Base-by-base conservation (phyloP, 441 rosid genomes). In the Jatropha podagrica region DNA sequence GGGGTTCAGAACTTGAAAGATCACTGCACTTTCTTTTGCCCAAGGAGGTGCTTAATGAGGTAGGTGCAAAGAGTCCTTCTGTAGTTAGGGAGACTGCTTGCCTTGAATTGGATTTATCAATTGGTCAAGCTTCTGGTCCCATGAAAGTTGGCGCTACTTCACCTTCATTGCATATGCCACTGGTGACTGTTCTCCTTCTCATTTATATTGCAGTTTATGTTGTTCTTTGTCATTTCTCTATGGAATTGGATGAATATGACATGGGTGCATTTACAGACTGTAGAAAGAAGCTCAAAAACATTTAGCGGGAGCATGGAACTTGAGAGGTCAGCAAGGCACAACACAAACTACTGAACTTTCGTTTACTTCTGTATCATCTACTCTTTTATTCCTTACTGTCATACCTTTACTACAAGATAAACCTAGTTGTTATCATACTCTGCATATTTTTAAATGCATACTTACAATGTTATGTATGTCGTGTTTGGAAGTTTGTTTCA, bases 1-100 rank as follows among this genome's bases (percentile, higher is more conserved):
- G 37, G 58, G 56, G 68, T 51, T 52, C 73, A 40, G 76, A 65
- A 52, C 68, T 75, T 15, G 74, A 54, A 67, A 41, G 74, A 42
- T 27, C 44, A 3, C 20, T 61, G 51, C 73, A 72, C n/a, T 72
- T 71, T 74, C 82, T 84, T 68, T 77, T 78, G 79, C 84, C 87
- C 14, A 74, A 73, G 76, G 77, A 82, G 65, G 81, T 69, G 73
- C 79, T 78, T 27, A 80, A 78, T 74, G 85, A 81, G 74, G 83
- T 46, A 74, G 80, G 80, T 80, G 73, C 6, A 58, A 75, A 69
- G 71, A 83, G 77, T 72, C 65, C 73, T 18, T 37, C 68, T 66
- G 82, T 77, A 65, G 80, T 52, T 56, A 49, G 68, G 62, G 74
- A 78, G 71, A 56, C 69, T 61, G 49, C 58, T 65, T 26, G 37